Evolutionary conservation across 2,329 filamentous ascomycete genomes (phyloP).

Genomic region (Pseudopyrenochaeta lycopersici): DNA sequence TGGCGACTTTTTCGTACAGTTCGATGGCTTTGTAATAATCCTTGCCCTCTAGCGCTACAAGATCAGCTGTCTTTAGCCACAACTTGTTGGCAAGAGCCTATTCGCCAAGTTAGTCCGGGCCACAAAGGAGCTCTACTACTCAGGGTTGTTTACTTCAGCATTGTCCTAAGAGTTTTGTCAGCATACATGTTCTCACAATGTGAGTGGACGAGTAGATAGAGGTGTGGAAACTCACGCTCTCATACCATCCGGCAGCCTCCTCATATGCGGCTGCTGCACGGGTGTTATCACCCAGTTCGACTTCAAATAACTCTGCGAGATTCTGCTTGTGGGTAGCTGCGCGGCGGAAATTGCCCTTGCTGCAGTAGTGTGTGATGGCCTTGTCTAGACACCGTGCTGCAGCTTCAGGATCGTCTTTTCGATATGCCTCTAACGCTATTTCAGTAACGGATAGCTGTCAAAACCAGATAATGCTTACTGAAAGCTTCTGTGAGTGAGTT

Average conservation of each 20-base stretch:
- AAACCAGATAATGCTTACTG: constrained; percentile 54
- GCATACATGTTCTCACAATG: background rate
- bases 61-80: constrained; percentile 89
- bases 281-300: constrained; percentile 79
- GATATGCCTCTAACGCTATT: constrained; percentile 72
- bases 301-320: constrained; percentile 85
- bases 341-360: constrained; percentile 88
- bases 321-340: constrained; percentile 92
- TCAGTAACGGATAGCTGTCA: constrained; percentile 14
- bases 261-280: constrained; percentile 85
- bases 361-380: constrained; percentile 85
- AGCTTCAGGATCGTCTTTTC: constrained; percentile 82
- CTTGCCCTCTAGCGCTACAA: constrained; percentile 81
- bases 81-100: constrained; percentile 85
- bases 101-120: constrained; percentile 30
- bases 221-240: constrained; percentile 53
- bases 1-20: constrained; percentile 81
- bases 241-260: constrained; percentile 87
- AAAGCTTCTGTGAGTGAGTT: constrained; percentile 90
- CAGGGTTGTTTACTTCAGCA: constrained; percentile 39
- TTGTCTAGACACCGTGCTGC: constrained; percentile 81
- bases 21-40: constrained; percentile 65
- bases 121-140: constrained; percentile 13
- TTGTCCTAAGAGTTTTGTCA: constrained; percentile 43
- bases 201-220: background rate